phyloP scores from a whole-genome alignment of 202 grass and related monocot species.

The Saccharum hybrid region DNA sequence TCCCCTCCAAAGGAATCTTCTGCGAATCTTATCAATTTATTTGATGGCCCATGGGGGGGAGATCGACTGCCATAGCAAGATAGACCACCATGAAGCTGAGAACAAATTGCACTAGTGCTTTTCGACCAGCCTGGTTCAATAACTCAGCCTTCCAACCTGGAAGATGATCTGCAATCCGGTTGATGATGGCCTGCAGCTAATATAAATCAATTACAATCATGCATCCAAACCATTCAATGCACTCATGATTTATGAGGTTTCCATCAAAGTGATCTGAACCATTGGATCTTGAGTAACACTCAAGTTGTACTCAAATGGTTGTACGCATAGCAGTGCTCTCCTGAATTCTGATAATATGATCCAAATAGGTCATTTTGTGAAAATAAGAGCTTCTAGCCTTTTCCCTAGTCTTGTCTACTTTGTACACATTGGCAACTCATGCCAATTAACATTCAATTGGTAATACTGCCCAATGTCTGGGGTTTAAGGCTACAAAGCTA shows the following conservation, averaged over 20 bases:
- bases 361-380: neutral
- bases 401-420: neutral
- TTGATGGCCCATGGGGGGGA: neutral
- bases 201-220: neutral
- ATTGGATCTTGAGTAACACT: neutral
- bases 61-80: neutral
- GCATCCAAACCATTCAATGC: neutral
- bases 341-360: constrained; percentile 1
- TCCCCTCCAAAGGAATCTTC: neutral
- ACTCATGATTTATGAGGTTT: neutral
- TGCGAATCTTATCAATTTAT: neutral
- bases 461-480: neutral
- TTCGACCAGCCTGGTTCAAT: neutral
- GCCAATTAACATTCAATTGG: constrained; percentile 4
- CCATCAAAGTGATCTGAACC: neutral
- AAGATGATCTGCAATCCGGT: neutral
- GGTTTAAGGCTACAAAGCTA: constrained; percentile 34
- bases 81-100: neutral
- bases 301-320: neutral
- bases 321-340: neutral
- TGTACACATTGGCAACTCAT: constrained; percentile 15
- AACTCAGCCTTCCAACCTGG: neutral
- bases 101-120: neutral
- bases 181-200: neutral
- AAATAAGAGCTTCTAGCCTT: neutral